Evolutionary conservation across 2,329 filamentous ascomycete genomes (phyloP).

Genomic region (Lasiodiplodia hormozganensis): DNA sequence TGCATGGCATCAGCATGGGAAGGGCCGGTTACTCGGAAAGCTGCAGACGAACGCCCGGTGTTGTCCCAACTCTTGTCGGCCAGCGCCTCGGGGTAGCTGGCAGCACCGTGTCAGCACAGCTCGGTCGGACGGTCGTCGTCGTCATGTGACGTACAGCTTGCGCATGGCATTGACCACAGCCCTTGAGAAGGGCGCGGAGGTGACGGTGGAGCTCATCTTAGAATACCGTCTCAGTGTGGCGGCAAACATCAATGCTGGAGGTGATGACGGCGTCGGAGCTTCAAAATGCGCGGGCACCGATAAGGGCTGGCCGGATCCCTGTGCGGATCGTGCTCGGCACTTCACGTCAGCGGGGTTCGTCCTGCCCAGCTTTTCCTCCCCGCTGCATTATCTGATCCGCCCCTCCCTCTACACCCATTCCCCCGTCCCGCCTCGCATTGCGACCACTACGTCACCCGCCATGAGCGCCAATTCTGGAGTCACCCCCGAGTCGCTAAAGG

Average conservation of each 20-base stretch:
- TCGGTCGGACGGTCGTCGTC: background rate
- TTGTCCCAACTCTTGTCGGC: conserved; percentile 96
- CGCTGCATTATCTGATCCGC: conserved; percentile 31
- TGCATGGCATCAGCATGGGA: conserved; percentile 39
- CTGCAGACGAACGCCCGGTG: conserved; percentile 70
- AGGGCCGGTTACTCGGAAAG: background rate
- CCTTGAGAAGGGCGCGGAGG: conserved; percentile 66
- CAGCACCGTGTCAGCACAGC: conserved; percentile 17
- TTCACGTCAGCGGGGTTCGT: conserved; percentile 23
- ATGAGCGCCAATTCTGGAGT: conserved; percentile 64
- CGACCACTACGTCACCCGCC: conserved; percentile 12
- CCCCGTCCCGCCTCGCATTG: conserved; percentile 19
- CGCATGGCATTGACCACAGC: conserved; percentile 80
- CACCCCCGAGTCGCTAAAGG: conserved; percentile 74
- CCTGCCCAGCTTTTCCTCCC: conserved; percentile 22
- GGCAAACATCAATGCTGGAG: conserved; percentile 34
- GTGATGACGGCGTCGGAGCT: background rate
- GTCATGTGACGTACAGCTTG: conserved; percentile 69
- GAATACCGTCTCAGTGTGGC: conserved; percentile 43
- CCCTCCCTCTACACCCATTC: conserved; percentile 29
- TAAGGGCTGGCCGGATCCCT: conserved; percentile 13
- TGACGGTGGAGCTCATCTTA: conserved; percentile 49
- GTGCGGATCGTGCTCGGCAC: conserved; percentile 13
- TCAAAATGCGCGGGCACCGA: conserved; percentile 12
- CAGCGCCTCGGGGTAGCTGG: conserved; percentile 84